A percentile compares a stretch with the other conserved stretches of the same genome.
These are phyloP conservation scores for Diaporthe longicolla DNA, from an alignment of 2,329 filamentous ascomycete species.

Conservation along the genomic window DNA sequence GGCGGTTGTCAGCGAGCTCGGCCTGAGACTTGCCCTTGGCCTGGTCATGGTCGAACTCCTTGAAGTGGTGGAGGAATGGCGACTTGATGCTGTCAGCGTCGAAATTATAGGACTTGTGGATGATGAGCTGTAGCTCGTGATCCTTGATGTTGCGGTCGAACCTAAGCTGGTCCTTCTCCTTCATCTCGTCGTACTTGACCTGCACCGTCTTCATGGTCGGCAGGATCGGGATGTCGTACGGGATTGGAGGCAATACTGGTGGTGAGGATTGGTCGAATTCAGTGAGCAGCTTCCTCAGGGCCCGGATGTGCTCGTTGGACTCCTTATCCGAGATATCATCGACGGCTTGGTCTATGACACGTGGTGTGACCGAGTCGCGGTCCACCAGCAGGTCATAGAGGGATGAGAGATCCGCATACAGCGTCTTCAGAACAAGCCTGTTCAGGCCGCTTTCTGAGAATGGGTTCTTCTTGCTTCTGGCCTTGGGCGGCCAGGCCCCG, in stretches of 20 bases:
- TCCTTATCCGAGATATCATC: conserved; percentile 55
- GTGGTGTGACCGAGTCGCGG: conserved; percentile 81
- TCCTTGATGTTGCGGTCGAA: conserved; percentile 81
- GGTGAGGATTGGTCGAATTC: conserved; percentile 93
- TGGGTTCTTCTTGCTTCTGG: conserved; percentile 90
- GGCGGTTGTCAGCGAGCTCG: conserved; percentile 79
- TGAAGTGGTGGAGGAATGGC: conserved; percentile 79
- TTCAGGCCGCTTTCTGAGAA: conserved; percentile 91
- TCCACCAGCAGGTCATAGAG: conserved; percentile 93
- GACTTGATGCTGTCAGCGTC: conserved; percentile 72
- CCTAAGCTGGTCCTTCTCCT: conserved; percentile 81
- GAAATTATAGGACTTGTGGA: conserved; percentile 86
- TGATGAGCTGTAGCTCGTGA: conserved; percentile 81
- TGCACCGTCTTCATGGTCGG: conserved; percentile 78
- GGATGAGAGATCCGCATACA: conserved; percentile 88
- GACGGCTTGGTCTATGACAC: conserved; percentile 78
- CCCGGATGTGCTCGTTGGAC: conserved; percentile 74
- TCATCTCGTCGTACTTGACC: conserved; percentile 73
- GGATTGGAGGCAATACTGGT: conserved; percentile 90
- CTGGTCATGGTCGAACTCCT: conserved; percentile 78
- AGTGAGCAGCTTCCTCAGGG: conserved; percentile 82
- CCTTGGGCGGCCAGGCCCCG: conserved; percentile 89
- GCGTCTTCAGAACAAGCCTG: conserved; percentile 81
- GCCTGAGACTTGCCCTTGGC: conserved; percentile 73
- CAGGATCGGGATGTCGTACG: conserved; percentile 87